Evolutionary conservation across 2,329 filamentous ascomycete species (phyloP).

Genomic region (Epichloe sibirici): DNA sequence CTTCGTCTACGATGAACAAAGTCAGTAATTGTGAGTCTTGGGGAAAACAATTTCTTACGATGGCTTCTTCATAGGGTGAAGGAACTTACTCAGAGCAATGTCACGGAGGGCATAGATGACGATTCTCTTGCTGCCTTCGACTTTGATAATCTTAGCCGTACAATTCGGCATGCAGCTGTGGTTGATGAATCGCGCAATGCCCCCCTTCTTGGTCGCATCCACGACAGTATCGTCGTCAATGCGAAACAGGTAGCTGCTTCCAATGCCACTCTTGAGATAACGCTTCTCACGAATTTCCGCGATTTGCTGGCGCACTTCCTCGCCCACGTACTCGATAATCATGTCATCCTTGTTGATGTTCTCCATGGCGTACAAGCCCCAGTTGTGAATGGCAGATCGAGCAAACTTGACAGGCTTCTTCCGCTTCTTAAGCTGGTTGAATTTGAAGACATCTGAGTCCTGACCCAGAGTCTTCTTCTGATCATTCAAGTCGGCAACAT

Average conservation of each 20-base stretch:
- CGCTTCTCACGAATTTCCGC: conserved; percentile 88
- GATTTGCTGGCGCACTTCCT: conserved; percentile 92
- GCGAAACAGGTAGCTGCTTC: conserved; percentile 92
- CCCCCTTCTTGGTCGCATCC: conserved; percentile 95
- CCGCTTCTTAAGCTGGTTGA: conserved; percentile 98
- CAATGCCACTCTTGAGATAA: conserved; percentile 93
- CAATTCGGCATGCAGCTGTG: conserved; percentile 97
- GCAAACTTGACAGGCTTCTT: conserved; percentile 99
- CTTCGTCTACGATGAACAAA: conserved; percentile 58
- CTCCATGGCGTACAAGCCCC: conserved; percentile 95
- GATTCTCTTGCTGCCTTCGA: conserved; percentile 94
- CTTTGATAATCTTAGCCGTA: conserved; percentile 98
- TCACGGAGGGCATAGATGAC: conserved; percentile 97
- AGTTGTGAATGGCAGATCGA: conserved; percentile 95
- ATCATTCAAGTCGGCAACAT: conserved; percentile 88
- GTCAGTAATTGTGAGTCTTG: conserved; percentile 10
- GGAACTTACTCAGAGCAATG: conserved; percentile 76
- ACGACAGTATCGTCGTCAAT: conserved; percentile 97
- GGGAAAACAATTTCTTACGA: not conserved
- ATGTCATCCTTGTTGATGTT: conserved; percentile 96
- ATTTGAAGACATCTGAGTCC: conserved; percentile 85
- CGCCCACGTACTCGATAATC: conserved; percentile 99
- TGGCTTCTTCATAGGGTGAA: too few species aligned
- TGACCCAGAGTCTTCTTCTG: conserved; percentile 77
- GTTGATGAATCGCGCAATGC: conserved; percentile 96